Evolutionary conservation across 2,329 filamentous ascomycete species (phyloP).

Genomic region (Lecanosticta acicola): DNA sequence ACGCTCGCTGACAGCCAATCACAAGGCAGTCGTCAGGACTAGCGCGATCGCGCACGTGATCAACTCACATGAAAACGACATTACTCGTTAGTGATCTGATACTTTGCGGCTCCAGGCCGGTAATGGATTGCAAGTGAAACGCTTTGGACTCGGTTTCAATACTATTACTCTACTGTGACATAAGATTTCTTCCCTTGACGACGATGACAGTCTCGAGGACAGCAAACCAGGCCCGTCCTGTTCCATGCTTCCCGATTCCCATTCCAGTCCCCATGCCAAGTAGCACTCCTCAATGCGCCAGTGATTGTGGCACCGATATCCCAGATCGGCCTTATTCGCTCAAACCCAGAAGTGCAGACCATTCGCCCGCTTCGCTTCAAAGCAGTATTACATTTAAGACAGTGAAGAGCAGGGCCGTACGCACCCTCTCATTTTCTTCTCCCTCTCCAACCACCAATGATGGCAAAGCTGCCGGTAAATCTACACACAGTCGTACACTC

Average conservation of each 20-base stretch:
- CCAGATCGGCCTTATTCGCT: no score
- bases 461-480: not conserved
- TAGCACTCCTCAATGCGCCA: not conserved
- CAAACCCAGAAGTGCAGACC: no score
- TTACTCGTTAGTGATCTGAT: no score
- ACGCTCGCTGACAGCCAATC: no score
- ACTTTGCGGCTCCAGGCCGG: no score
- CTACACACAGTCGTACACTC: constrained; percentile 4
- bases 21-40: no score
- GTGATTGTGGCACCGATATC: not conserved
- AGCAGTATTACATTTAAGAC: not conserved
- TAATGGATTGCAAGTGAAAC: no score
- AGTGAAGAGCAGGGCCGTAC: not conserved
- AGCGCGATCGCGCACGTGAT: no score
- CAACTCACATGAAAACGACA: no score
- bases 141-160: no score
- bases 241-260: not conserved
- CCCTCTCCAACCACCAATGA: not conserved
- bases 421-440: not conserved
- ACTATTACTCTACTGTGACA: constrained; percentile 7
- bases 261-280: not conserved
- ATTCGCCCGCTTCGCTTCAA: not conserved
- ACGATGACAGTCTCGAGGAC: not conserved
- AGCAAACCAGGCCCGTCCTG: not conserved
- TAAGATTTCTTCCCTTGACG: not conserved